Base-by-base conservation (phyloP, 73 alveolate species). In the Diophrys sp. region DNA sequence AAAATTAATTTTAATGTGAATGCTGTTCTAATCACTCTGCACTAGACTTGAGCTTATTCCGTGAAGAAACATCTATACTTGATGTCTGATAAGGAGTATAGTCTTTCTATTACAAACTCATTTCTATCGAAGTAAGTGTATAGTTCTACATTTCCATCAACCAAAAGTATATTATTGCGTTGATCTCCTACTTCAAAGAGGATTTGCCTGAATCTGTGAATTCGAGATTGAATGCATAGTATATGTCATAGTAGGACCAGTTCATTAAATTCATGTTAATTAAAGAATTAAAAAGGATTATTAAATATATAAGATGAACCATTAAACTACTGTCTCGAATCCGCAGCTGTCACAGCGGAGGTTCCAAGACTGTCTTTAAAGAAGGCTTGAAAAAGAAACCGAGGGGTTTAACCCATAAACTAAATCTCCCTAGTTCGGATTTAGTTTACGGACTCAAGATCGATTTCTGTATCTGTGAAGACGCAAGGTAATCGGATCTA, bases 31-130 rank as follows among this genome's bases (percentile, higher is more conserved):
- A 29, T 2, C 29, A 80, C 67, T 33, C 72, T 68, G 2, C 73
- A 62, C 5, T 18, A 2, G 0, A 82, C 85, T 26, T 73, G 18
- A 33, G 73, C 33, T 33, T 84, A 85, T 2, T 81, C 80, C 30
- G 71, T 31, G 23, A 84, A 71, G 80, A 84, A 84, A 0, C 84
- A 28, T 71, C 87, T 67, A 31, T 74, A 79, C 44, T 84, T 77
- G 0, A 74, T 74, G 70, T 77, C 30, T 0, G 92, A 84, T 2
- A 83, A 82, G 69, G 83, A 67, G 23, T 67, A 77, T 14, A 84
- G 69, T 56, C 84, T 77, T 54, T 77, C 92, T 25, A 84, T 31
- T 0, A 57, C 70, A 1, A 78, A 31, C 2, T 74, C 81, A 2
- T 54, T 54, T 27, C 31, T 28, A 5, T 74, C 81, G 29, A 74